Evolutionary conservation across 768 basidiomycete genomes (phyloP), one percentile per base, ranked within the genome.

Genomic region (Phallus indusiatus): DNA sequence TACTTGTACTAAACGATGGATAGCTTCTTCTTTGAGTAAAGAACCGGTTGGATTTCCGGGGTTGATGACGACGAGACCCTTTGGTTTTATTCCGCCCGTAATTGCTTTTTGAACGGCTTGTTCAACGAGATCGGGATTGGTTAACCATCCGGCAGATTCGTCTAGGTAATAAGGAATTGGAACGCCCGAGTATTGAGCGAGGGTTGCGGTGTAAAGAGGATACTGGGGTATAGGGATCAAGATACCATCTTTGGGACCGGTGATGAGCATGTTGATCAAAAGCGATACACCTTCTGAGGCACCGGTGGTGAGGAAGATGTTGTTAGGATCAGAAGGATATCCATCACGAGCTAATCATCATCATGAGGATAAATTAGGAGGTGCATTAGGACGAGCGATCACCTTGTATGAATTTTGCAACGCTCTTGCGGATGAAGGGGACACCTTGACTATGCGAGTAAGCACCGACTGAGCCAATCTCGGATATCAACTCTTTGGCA

Each of bases 221-320:
- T 99, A 98, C 74, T 99, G 95, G 1, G 95, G 95, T 62, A 99
- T 98, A 34, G 95, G 95, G 67, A 98, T 96, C 55, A 95, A 81
- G 65, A 95, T 80, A 7, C 91, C 93, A 52, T 82, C 81, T 24
- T 75, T 77, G 20, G 82, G 83, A 20, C 77, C 71, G 10, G 83
- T 75, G 65, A 93, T 86, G 61, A 94, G 82, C 76, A 89, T 82
- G 67, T 83, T 82, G 64, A 95, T 82, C 21, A 92, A 74, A 18
- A 91, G 82, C 20, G 89, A 86, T n/a, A 99, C 94, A 55, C 95
- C 96, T 12, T 85, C 84, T 20, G 94, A 96, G 18, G 96, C 95
- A 47, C 95, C 96, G 22, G 84, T 88, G 17, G 95, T 98, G 47
- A 99, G 83, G 80, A 92, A 99, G 71, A 99, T 95, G 69, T 86